Evolutionary conservation across 2,329 filamentous ascomycete genomes (phyloP).

Genomic region (Coniella vitis): DNA sequence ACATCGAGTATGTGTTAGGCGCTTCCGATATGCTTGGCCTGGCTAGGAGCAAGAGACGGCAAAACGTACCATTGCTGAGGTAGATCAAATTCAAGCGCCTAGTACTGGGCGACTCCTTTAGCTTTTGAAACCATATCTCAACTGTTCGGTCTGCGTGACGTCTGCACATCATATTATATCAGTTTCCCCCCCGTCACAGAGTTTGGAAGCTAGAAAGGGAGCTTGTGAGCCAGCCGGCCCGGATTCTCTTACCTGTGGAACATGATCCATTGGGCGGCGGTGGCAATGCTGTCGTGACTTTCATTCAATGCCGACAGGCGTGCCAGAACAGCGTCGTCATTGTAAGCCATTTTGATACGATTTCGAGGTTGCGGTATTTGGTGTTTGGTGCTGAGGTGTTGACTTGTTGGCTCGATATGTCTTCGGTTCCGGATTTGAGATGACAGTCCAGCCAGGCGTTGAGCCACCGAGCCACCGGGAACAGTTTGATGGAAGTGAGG

Average conservation of each 20-base stretch:
- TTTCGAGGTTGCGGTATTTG: not conserved
- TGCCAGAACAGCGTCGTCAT: constrained; percentile 87
- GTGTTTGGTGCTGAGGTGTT: not conserved
- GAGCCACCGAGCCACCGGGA: not conserved
- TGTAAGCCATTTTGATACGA: constrained; percentile 74
- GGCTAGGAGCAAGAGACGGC: not conserved
- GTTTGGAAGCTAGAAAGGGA: not conserved
- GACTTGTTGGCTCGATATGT: not conserved
- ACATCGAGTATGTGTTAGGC: constrained; percentile 1
- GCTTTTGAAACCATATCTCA: constrained; percentile 80
- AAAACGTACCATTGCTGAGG: constrained; percentile 75
- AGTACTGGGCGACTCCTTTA: constrained; percentile 79
- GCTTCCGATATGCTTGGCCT: not conserved
- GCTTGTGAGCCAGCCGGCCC: not conserved
- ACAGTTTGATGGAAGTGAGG: not conserved
- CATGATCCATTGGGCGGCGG: constrained; percentile 98
- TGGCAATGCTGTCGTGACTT: constrained; percentile 93
- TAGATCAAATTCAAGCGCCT: constrained; percentile 91
- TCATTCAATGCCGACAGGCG: constrained; percentile 95
- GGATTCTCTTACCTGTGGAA: constrained; percentile 74
- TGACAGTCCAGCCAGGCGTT: too few species aligned
- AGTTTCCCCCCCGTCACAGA: not conserved
- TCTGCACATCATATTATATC: constrained; percentile 38
- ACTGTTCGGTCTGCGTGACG: constrained; percentile 89
- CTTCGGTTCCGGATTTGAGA: too few species aligned